Percentiles rank a stretch among this genome's conserved stretches.
phyloP scores from a whole-genome alignment of 208 protist species.

The Acanthamoeba culbertsoni region DNA sequence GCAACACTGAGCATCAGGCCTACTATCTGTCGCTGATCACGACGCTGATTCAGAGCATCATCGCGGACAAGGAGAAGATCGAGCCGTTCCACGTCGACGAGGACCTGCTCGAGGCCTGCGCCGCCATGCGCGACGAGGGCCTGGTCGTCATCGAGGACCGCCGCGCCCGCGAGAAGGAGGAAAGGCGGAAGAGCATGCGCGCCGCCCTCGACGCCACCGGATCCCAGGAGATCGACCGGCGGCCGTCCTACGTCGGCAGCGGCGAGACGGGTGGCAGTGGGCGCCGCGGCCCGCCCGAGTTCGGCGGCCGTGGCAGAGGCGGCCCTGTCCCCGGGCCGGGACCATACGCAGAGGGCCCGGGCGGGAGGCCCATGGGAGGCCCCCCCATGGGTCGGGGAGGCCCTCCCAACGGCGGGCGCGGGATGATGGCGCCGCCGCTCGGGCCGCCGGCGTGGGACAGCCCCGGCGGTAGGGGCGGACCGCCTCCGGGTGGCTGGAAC shows the following conservation, averaged over 20 bases:
- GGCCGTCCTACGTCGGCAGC: background rate
- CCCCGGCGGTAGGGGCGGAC: background rate
- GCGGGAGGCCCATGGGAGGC: background rate
- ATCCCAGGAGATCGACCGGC: background rate
- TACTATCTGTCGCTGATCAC: conserved; percentile 22
- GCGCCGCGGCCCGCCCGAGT: background rate
- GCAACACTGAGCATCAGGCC: conserved; percentile 12
- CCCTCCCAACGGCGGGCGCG: too few species aligned
- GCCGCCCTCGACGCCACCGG: background rate
- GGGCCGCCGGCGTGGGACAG: background rate
- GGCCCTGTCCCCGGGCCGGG: too few species aligned
- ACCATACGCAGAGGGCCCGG: too few species aligned
- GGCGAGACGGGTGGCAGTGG: background rate
- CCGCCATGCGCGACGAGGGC: background rate
- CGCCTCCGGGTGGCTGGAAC: background rate
- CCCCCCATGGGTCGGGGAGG: background rate
- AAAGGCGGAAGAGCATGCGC: background rate
- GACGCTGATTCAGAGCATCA: conserved; percentile 28
- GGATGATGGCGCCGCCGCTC: background rate
- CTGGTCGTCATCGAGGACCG: background rate
- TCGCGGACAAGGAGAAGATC: conserved; percentile 19
- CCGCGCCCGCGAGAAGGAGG: background rate
- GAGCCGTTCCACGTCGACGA: conserved; percentile 17
- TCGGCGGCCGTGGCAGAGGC: background rate
- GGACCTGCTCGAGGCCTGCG: background rate